phyloP scores from a whole-genome alignment of 1,284 basidiomycete species.

The Mycosarcoma maydis region DNA sequence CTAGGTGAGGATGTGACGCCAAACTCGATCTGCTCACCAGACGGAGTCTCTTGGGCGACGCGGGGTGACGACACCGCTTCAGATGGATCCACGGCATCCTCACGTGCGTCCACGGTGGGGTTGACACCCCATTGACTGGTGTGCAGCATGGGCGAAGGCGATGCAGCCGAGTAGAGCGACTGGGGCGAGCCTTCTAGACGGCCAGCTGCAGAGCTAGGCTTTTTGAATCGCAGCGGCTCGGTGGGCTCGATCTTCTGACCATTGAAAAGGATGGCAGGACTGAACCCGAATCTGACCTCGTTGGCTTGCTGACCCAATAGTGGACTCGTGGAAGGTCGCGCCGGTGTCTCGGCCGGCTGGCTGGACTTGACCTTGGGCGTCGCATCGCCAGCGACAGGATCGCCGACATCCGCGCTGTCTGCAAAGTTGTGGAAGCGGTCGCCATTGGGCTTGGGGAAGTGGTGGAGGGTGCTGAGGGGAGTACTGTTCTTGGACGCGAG shows the following conservation, averaged over 20 bases:
- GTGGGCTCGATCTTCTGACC: constrained; percentile 38
- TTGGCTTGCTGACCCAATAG: constrained; percentile 9
- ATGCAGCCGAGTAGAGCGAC: constrained; percentile 13
- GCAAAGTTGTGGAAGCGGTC: constrained; percentile 3
- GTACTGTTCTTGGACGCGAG: constrained; percentile 27
- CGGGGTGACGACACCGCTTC: constrained; percentile 20
- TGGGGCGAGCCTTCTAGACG: constrained; percentile 31
- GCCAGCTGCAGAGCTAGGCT: constrained; percentile 28
- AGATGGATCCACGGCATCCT: constrained; percentile 1
- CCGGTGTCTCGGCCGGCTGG: constrained; percentile 8
- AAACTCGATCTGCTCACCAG: constrained; percentile 31
- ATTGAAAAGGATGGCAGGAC: constrained; percentile 45
- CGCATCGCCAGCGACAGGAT: constrained; percentile 3
- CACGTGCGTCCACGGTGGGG: neutral
- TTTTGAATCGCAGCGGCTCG: constrained; percentile 33
- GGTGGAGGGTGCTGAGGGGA: constrained; percentile 30
- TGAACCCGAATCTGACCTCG: constrained; percentile 18
- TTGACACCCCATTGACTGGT: constrained; percentile 22
- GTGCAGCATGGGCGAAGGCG: constrained; percentile 44
- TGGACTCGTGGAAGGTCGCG: constrained; percentile 27
- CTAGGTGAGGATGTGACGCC: constrained; percentile 10
- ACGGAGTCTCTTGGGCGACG: constrained; percentile 8
- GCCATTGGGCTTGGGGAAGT: constrained; percentile 30
- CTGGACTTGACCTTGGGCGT: constrained; percentile 19
- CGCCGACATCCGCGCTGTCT: neutral